Percentiles rank a stretch among this genome's conserved stretches.
Conservation (phyloP, 2,329 filamentous ascomycete genomes). For the Epichloe festucae region DNA sequence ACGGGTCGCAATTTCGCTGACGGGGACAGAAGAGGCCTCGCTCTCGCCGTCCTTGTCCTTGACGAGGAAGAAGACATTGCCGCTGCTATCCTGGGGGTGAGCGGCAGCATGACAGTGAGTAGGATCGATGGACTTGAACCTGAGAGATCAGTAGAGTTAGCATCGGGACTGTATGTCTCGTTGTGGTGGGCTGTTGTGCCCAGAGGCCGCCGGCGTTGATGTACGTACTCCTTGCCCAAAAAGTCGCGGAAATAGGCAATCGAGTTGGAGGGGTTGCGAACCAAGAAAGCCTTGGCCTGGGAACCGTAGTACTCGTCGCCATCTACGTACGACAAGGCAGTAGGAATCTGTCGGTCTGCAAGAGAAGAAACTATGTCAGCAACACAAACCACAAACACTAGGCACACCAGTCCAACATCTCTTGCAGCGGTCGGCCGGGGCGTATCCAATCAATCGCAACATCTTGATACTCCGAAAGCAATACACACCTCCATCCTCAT, state of each 20-base stretch:
- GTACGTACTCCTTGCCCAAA: slow-evolving; percentile 73
- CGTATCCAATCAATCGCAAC: neutral
- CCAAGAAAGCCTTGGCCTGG: slow-evolving; percentile 86
- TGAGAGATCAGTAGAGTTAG: slow-evolving; percentile 14
- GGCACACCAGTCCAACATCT: neutral
- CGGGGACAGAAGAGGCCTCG: slow-evolving; percentile 52
- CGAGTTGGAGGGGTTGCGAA: slow-evolving; percentile 87
- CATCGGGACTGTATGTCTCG: neutral
- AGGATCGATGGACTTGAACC: slow-evolving; percentile 91
- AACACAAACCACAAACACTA: neutral
- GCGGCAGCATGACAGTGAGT: slow-evolving; percentile 89
- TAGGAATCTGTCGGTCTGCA: slow-evolving; percentile 89
- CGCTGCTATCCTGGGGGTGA: slow-evolving; percentile 66
- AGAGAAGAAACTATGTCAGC: neutral
- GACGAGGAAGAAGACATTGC: slow-evolving; percentile 67
- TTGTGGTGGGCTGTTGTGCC: neutral
- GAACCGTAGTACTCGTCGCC: slow-evolving; percentile 95
- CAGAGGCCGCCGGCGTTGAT: neutral
- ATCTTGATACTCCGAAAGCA: neutral
- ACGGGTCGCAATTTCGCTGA: slow-evolving; percentile 72
- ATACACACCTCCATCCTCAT: slow-evolving; percentile 85
- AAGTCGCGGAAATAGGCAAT: slow-evolving; percentile 94
- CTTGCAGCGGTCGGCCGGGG: neutral
- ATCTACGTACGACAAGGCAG: slow-evolving; percentile 84
- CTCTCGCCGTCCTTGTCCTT: slow-evolving; percentile 59